Base-by-base conservation (phyloP, 176 grass and related monocot genomes). In the Aegilops umbellulata region DNA sequence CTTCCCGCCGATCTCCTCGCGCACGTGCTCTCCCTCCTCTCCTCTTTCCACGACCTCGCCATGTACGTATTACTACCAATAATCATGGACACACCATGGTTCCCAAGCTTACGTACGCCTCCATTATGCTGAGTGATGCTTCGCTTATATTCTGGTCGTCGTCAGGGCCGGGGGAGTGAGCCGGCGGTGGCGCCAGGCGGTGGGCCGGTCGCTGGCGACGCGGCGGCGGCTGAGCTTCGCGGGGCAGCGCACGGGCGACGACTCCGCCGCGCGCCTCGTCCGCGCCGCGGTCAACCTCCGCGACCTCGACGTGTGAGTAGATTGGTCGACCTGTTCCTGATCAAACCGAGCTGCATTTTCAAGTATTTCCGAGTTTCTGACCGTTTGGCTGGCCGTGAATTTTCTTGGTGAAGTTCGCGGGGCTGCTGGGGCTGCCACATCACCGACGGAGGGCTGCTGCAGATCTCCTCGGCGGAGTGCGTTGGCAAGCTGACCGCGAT, bases 351-450 rank as follows among this genome's bases (percentile, higher is more conserved):
- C 25, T 53, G 8, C 0, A 4, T 36, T 23, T 71, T 2, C 10
- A 17, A 29, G 46, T 24, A n/a, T n/a, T n/a, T n/a, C n/a, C n/a
- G n/a, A n/a, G n/a, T n/a, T n/a, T n/a, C 69, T 91, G 29, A 84
- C 69, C 65, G 83, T 80, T 29, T 78, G 16, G 9, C 84, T 61
- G 19, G 17, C 53, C 7, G 53, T 57, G 1, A 57, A 57, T 57
- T 57, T 85, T 87, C 70, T 88, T 88, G 76, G 81, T 94, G 93
- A 57, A 57, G 53, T 83, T 95, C 93, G 74, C 85, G 91, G 76
- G 93, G 95, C 83, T 98, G 93, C 73, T 95, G 93, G 93, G 93
- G 89, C 26, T 95, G 91, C 84, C 89, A 90, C 62, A 94, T 98
- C 22, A 95, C 89, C 44, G 95, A 95, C 73, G 32, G 85, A 60